Evolutionary conservation across 768 basidiomycete species (phyloP).

Genomic region (Leccinum barrowsii): DNA sequence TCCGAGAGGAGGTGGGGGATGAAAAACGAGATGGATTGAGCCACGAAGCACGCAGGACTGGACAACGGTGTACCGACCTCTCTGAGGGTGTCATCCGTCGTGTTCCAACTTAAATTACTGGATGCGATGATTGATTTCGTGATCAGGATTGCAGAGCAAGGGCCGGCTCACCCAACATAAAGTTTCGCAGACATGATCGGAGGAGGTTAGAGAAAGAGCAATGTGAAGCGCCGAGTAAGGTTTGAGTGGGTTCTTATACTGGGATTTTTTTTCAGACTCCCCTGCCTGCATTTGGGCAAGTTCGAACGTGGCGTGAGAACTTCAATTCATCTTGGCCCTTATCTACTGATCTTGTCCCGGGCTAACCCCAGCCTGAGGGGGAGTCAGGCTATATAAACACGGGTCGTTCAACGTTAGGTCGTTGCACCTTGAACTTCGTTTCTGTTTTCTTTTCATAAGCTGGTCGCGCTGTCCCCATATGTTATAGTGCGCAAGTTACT

Average conservation of each 20-base stretch:
- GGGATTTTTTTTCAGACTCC: conserved; percentile 31
- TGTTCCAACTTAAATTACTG: conserved; percentile 35
- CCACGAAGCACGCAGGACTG: not conserved
- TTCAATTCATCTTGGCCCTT: conserved; percentile 1
- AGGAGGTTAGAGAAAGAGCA: conserved; percentile 15
- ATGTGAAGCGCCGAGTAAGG: conserved; percentile 10
- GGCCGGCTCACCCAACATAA: conserved; percentile 31
- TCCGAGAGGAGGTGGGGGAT: conserved; percentile 3
- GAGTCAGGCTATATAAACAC: not conserved
- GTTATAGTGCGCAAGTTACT: not conserved
- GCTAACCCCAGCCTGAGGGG: not conserved
- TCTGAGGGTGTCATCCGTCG: conserved; percentile 27
- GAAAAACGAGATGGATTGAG: conserved; percentile 9
- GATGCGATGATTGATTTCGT: not conserved
- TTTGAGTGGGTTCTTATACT: conserved; percentile 28
- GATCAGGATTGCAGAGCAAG: not conserved
- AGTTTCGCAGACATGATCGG: conserved; percentile 30
- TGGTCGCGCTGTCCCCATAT: not conserved
- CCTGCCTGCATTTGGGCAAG: conserved; percentile 26
- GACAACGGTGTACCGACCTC: conserved; percentile 18
- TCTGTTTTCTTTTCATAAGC: not conserved
- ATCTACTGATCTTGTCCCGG: conserved; percentile 8
- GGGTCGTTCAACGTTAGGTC: no score
- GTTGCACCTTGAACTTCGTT: not conserved
- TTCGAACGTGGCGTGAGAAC: conserved; percentile 14